phyloP scores from a whole-genome alignment of 129 eudicot genomes.

The Silybum marianum region DNA sequence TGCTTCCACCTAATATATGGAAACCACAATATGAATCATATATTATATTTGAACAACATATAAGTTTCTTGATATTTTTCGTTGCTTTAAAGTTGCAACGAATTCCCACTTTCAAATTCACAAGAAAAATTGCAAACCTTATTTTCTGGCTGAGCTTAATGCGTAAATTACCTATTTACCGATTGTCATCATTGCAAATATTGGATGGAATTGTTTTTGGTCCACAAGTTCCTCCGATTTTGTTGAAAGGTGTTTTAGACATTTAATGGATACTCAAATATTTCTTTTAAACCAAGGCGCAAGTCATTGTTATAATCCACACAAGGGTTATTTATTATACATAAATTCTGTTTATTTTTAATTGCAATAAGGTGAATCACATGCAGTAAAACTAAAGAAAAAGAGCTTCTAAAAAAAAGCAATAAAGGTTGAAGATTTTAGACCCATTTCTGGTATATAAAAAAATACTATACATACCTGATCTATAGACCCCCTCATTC shows the following conservation, averaged over 20 bases:
- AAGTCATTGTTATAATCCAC: neutral
- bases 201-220: neutral
- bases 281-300: neutral
- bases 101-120: neutral
- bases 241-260: neutral
- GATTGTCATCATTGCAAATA: neutral
- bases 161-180: neutral
- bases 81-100: neutral
- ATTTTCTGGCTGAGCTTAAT: neutral
- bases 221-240: neutral
- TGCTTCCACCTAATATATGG: slow-evolving; percentile 80
- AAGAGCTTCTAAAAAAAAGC: neutral
- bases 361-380: neutral
- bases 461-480: slow-evolving; percentile 55
- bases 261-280: neutral
- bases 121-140: neutral
- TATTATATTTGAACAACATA: neutral
- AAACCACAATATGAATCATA: slow-evolving; percentile 16
- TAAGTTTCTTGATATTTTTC: neutral
- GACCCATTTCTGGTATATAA: neutral
- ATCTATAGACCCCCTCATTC: slow-evolving; percentile 98
- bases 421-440: neutral
- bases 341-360: neutral
- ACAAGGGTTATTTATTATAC: neutral
- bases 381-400: neutral